These are phyloP conservation scores for Saccharomyces paradoxus DNA, from an alignment of 805 yeast genomes.

Conservation along the genomic window DNA sequence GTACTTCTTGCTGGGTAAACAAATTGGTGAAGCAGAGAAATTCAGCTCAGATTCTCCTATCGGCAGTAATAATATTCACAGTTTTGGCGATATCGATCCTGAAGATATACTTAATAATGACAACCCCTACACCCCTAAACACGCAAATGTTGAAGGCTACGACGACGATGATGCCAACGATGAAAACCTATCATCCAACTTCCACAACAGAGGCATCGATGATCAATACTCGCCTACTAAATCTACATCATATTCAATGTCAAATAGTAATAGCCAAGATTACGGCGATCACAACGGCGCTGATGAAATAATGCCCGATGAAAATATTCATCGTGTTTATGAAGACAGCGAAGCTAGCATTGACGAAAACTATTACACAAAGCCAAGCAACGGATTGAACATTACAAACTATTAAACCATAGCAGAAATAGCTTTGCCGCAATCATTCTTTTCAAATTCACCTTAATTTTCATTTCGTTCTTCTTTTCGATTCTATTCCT, in stretches of 20 bases:
- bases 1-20: conserved; percentile 26
- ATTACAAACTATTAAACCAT: background rate
- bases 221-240: background rate
- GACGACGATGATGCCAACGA: background rate
- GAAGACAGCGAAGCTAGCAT: background rate
- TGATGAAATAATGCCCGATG: background rate
- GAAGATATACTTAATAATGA: background rate
- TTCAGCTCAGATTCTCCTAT: conserved; percentile 20
- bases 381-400: background rate
- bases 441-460: background rate
- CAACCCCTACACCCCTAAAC: background rate
- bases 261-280: background rate
- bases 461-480: background rate
- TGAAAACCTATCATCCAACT: background rate
- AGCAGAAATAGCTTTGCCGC: background rate
- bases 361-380: background rate
- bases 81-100: background rate
- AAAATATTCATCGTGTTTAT: background rate
- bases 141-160: background rate
- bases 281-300: background rate
- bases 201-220: background rate
- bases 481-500: background rate
- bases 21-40: conserved; percentile 10
- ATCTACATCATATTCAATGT: background rate
- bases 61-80: conserved; percentile 7